phyloP scores from a whole-genome alignment of 2,329 filamentous ascomycete species.

The Neurospora sp. region DNA sequence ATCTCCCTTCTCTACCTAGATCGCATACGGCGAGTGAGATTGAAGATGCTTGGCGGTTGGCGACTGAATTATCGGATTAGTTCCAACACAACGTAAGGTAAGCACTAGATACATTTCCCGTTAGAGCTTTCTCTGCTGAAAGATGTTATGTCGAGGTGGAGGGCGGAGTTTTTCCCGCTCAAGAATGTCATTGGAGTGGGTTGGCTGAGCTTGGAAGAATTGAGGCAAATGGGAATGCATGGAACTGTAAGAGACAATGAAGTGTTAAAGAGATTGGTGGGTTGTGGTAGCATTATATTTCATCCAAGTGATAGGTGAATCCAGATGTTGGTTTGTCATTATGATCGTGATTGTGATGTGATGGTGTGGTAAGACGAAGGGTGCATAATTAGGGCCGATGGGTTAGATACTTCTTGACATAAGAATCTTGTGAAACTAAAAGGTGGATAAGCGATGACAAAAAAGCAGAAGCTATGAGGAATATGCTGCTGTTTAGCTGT shows the following conservation, averaged over 20 bases:
- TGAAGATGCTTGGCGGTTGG: background rate
- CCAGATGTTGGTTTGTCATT: background rate
- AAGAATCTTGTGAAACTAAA: background rate
- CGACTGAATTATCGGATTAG: background rate
- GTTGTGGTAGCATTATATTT: background rate
- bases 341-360: background rate
- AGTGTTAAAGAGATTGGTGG: background rate
- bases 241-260: background rate
- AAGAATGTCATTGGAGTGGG: background rate
- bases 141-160: background rate
- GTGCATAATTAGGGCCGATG: background rate
- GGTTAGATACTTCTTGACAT: background rate
- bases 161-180: background rate
- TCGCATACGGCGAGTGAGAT: background rate
- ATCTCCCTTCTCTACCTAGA: background rate
- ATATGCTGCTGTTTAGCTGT: background rate
- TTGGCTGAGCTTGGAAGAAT: background rate
- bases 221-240: background rate
- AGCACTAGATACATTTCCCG: background rate
- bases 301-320: background rate
- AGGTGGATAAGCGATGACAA: background rate
- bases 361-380: background rate
- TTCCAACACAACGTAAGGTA: background rate
- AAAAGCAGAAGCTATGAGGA: background rate
- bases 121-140: background rate